A percentile compares a stretch with the other conserved stretches of the same genome.
phyloP scores from a whole-genome alignment of 2,329 filamentous ascomycete genomes.

The Zasmidium citrigriseum region DNA sequence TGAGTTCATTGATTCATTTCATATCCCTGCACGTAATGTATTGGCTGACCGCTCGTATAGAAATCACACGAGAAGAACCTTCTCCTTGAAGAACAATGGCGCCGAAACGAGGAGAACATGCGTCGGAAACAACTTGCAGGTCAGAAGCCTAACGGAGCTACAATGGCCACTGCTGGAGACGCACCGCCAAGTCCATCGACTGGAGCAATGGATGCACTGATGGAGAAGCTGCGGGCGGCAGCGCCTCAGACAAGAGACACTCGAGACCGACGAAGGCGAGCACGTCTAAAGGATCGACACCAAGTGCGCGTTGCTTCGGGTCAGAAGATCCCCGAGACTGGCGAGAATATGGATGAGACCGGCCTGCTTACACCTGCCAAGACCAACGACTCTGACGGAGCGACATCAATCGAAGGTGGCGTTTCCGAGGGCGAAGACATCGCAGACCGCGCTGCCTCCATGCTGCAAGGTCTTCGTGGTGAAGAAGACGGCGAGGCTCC shows the following conservation, averaged over 20 bases:
- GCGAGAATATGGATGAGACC: conserved; percentile 34
- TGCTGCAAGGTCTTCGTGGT: conserved; percentile 80
- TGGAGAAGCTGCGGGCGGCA: conserved; percentile 92
- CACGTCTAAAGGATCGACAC: conserved; percentile 85
- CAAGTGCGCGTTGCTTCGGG: conserved; percentile 88
- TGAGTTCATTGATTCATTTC: conserved; percentile 39
- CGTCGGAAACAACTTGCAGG: conserved; percentile 80
- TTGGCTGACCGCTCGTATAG: conserved; percentile 39
- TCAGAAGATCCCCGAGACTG: conserved; percentile 76
- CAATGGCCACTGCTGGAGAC: background rate
- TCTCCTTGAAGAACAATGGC: conserved; percentile 74
- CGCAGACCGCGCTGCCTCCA: conserved; percentile 77
- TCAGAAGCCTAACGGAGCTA: conserved; percentile 50
- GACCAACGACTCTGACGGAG: conserved; percentile 24
- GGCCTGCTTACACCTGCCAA: conserved; percentile 31
- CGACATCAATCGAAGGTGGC: conserved; percentile 30
- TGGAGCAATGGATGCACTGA: conserved; percentile 91
- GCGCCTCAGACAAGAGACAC: conserved; percentile 88
- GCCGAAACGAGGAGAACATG: conserved; percentile 86
- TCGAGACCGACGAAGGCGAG: conserved; percentile 81
- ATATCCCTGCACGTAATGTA: background rate
- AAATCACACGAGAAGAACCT: conserved; percentile 93
- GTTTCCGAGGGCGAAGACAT: conserved; percentile 66
- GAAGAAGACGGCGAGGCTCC: conserved; percentile 56
- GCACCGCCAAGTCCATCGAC: conserved; percentile 62